phyloP scores from a whole-genome alignment of 768 basidiomycete genomes.

The Trametes sanguinea region DNA sequence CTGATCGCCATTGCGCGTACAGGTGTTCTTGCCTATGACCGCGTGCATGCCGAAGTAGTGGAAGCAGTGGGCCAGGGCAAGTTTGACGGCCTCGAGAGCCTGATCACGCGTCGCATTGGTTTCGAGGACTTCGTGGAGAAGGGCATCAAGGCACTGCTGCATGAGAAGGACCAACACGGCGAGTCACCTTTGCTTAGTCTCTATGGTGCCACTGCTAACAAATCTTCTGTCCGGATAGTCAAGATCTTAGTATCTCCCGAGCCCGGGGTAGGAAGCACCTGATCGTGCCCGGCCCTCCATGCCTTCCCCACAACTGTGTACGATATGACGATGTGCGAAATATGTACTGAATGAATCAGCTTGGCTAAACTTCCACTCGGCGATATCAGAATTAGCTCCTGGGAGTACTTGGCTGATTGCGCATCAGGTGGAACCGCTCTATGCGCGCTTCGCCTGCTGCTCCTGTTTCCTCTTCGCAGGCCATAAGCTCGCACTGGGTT shows the following conservation, averaged over 20 bases:
- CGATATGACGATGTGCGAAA: too few relatives aligned
- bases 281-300: background rate
- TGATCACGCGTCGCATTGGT: constrained; percentile 45
- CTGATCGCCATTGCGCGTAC: background rate
- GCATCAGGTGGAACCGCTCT: too few relatives aligned
- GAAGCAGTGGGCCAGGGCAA: constrained; percentile 41
- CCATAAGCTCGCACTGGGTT: too few relatives aligned
- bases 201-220: background rate
- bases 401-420: too few relatives aligned
- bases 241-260: constrained; percentile 7
- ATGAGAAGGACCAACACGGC: constrained; percentile 46
- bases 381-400: too few relatives aligned
- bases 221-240: background rate
- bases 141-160: constrained; percentile 43
- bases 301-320: too few relatives aligned
- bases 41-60: constrained; percentile 43
- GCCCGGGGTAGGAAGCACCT: too few relatives aligned
- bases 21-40: constrained; percentile 43
- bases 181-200: background rate
- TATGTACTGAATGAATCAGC: too few relatives aligned
- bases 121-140: constrained; percentile 46
- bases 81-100: constrained; percentile 40
- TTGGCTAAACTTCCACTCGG: too few relatives aligned
- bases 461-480: too few relatives aligned
- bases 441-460: too few relatives aligned